These are phyloP conservation scores for Talaromyces rugulosus DNA, from an alignment of 2,329 filamentous ascomycete species.

Conservation along the genomic window DNA sequence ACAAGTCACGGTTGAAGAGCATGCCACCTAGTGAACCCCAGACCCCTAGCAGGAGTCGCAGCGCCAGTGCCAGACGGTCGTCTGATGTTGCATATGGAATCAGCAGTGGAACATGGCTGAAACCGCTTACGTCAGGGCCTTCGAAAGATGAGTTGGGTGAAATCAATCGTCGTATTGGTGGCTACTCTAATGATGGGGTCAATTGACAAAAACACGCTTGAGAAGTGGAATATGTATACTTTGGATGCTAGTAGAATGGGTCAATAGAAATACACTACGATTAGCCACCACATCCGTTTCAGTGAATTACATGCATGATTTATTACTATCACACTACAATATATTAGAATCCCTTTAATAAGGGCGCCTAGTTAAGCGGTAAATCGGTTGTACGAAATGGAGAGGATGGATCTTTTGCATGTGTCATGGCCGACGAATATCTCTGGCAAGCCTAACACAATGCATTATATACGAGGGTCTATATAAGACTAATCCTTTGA, in stretches of 20 bases:
- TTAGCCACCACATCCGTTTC: too few relatives aligned
- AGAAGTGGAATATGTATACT: conserved; percentile 13
- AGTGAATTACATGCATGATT: too few relatives aligned
- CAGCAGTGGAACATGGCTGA: conserved; percentile 11
- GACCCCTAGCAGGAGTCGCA: conserved; percentile 61
- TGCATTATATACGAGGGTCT: too few relatives aligned
- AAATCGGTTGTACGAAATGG: too few relatives aligned
- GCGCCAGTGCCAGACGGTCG: conserved; percentile 47
- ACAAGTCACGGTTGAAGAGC: conserved; percentile 20
- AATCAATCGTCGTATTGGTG: conserved; percentile 11
- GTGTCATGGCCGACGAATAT: too few relatives aligned
- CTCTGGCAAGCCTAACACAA: too few relatives aligned
- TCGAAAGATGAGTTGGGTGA: conserved; percentile 12
- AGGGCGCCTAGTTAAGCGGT: too few relatives aligned
- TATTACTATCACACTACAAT: too few relatives aligned
- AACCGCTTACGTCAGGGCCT: conserved; percentile 9
- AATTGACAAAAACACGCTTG: not conserved
- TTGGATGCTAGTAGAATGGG: not conserved
- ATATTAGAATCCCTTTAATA: too few relatives aligned
- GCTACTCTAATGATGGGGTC: not conserved
- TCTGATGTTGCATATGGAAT: conserved; percentile 9
- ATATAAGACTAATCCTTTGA: too few relatives aligned
- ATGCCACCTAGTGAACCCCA: conserved; percentile 49
- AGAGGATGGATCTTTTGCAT: too few relatives aligned
- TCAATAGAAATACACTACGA: not conserved